Evolutionary conservation across 2,329 filamentous ascomycete species (phyloP), one percentile per base, ranked within the genome.

Genomic region (Fragosphaeria purpurea): DNA sequence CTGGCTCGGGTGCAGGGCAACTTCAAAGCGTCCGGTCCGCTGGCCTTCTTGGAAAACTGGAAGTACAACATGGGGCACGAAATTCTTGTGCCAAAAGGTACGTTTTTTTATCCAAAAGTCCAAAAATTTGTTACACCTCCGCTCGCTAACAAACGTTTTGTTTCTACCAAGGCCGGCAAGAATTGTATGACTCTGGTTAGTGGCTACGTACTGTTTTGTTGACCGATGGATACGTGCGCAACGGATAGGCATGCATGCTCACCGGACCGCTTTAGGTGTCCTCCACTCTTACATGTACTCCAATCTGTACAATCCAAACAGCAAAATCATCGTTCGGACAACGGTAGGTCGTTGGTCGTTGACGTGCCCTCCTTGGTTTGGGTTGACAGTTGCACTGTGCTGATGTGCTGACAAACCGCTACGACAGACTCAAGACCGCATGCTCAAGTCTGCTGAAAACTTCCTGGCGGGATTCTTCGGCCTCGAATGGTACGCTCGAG

Each of bases 381-480:
- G 22, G 22, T 38, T 12, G 22, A 39, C 13, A 39, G 8, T 12
- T n/a, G 6, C 7, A 2, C 44, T 40, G 10, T 6, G 32, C 10
- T 13, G 13, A 5, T 13, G 4, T 13, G 22, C 22, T 22, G 3
- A 22, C 22, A 22, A 22, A 22, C 22, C 22, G 22, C 22, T 22
- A 2, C 22, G 22, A 22, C 22, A 73, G 69, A 86, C 85, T 1
- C 83, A 89, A 62, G 80, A 86, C 61, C 79, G 86, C 31, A 89
- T 89, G 85, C 70, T 85, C 30, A 82, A 88, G 62, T 83, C 77
- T 40, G 85, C 85, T 4, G 85, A 89, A 64, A 85, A 89, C 64
- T 89, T 88, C 65, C 68, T 88, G 61, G 82, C 85, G 6, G 86
- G 86, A 0, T 89, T 89, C 68, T 89, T 89, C 60, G 85, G 85